These are phyloP conservation scores for Eleusine coracana DNA, from an alignment of 176 grass and related monocot genomes.

Conservation along the genomic window DNA sequence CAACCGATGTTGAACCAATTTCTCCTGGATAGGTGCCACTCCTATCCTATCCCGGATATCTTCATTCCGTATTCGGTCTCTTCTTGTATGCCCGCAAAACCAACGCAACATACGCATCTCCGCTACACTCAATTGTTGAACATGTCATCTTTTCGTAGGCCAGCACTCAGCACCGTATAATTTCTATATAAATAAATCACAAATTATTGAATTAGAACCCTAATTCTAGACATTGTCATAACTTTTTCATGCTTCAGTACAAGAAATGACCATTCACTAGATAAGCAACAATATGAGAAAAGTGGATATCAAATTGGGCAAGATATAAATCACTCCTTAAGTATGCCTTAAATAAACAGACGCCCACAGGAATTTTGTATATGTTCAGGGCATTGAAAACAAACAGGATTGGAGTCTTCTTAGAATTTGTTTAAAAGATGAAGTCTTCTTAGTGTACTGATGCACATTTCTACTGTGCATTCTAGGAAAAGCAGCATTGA, in stretches of 20 bases:
- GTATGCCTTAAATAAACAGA: constrained; percentile 23
- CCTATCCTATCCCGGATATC: no score
- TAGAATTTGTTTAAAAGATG: not conserved
- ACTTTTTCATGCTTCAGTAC: constrained; percentile 11
- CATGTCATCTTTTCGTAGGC: no score
- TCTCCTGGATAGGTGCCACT: no score
- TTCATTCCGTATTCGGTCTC: no score
- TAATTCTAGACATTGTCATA: constrained; percentile 14
- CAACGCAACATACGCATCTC: no score
- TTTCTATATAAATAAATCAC: constrained; percentile 7
- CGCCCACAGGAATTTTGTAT: not conserved
- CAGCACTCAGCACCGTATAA: no score
- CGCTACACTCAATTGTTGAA: no score
- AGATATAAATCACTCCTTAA: constrained; percentile 5
- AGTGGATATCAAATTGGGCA: constrained; percentile 10
- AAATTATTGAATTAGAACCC: constrained; percentile 23
- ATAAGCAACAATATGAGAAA: constrained; percentile 9
- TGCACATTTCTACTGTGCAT: not conserved
- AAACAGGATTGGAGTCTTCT: constrained; percentile 2
- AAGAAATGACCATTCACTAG: not conserved
- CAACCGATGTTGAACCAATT: no score
- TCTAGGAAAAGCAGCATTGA: not conserved
- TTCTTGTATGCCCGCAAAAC: no score
- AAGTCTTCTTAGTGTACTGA: not conserved
- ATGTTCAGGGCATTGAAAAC: constrained; percentile 13